Evolutionary conservation across 176 grass and related monocot species (phyloP).

Genomic region (Paspalum notatum): DNA sequence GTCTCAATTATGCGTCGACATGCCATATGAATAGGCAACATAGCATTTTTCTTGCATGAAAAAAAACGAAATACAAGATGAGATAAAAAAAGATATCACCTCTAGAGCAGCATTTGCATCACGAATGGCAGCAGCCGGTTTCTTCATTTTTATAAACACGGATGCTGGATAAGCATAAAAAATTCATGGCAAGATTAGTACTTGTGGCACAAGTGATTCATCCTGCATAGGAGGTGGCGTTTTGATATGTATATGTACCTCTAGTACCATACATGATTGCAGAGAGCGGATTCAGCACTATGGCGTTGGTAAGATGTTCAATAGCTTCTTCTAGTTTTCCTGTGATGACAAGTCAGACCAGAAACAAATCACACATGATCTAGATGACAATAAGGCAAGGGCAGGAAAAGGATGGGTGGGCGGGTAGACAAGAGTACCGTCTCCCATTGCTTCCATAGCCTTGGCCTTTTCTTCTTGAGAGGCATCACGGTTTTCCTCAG

Average conservation of each 20-base stretch:
- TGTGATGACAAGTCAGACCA: conserved; percentile 31
- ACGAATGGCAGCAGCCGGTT: conserved; percentile 90
- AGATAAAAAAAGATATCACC: conserved; percentile 41
- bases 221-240: neutral
- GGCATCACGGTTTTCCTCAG: conserved; percentile 85
- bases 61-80: neutral
- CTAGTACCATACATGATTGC: conserved; percentile 97
- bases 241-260: conserved; percentile 45
- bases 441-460: conserved; percentile 88
- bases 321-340: conserved; percentile 84
- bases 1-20: conserved; percentile 6
- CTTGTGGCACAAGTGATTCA: neutral
- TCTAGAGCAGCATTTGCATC: conserved; percentile 91
- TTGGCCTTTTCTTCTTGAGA: conserved; percentile 84
- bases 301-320: conserved; percentile 88
- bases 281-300: conserved; percentile 84
- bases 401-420: neutral
- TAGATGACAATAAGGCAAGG: neutral
- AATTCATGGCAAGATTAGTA: neutral
- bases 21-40: neutral
- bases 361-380: neutral
- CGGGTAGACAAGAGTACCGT: conserved; percentile 50
- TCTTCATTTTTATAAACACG: conserved; percentile 97
- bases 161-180: conserved; percentile 58
- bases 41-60: conserved; percentile 3